Base-by-base conservation (phyloP, 139 green algal species). In the Ostreobium quekettii region DNA sequence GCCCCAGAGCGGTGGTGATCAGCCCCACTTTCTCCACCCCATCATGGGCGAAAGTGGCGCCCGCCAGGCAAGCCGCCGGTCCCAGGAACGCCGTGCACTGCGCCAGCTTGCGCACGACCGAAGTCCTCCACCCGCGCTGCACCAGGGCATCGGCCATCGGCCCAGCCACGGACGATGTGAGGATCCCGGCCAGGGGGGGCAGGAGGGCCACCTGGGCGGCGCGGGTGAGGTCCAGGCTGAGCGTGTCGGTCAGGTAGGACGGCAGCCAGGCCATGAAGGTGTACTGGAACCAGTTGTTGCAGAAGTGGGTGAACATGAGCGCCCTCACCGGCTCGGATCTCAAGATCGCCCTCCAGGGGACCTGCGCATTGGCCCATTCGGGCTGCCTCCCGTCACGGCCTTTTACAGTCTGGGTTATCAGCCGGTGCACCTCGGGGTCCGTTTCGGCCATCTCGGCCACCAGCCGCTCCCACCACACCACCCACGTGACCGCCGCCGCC, bases 261-360 rank as follows among this genome's bases (percentile, higher is more conserved):
- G 89, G 89, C 73, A 96, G 82, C 89, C 89, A 96, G 31, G 89
- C 81, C 46, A 90, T 76, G 73, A 96, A 82, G 22, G 79, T 83
- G 80, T 91, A 95, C 59, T 90, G 80, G 49, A 87, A 85, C 87
- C 89, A 96, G 76, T 96, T 93, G 61, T 90, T 86, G 77, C 81
- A 90, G 70, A 95, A 95, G 75, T 96, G 89, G 4, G 79, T 81
- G 67, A 82, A 90, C 1, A 76, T 81, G 26, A 96, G 72, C 1
- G 89, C 87, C 26, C 67, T 65, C 19, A 95, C 47, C 36, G 85
- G 78, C 11, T 33, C 32, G 36, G 70, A 79, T 22, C 76, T 60
- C 42, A 93, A 61, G 64, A 95, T 90, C 1, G 72, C 75, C 6
- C 89, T 60, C 86, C 85, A 95, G 24, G 89, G 89, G 48, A 94